phyloP scores from a whole-genome alignment of 192 early-diverging fungal genomes.

The Coemansia sp. region DNA sequence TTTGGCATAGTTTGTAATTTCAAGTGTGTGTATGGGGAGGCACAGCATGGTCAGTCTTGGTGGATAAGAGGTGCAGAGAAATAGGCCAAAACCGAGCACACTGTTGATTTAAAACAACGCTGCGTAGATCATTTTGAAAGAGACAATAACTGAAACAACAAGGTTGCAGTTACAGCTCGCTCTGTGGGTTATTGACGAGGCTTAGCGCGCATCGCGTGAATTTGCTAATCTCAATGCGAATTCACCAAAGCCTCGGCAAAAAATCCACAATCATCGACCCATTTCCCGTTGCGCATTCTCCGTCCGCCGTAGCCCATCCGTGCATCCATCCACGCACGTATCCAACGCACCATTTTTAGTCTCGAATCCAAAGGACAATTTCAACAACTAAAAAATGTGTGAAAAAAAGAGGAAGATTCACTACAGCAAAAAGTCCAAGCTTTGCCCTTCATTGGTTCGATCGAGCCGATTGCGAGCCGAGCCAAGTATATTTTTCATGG shows the following conservation, averaged over 20 bases:
- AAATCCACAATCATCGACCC: background rate
- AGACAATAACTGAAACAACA: background rate
- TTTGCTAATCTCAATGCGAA: no score
- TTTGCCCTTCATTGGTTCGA: background rate
- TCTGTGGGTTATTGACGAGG: background rate
- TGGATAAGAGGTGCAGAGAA: no score
- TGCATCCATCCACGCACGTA: slow-evolving; percentile 31
- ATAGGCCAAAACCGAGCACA: no score
- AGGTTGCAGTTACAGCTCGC: background rate
- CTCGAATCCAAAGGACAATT: slow-evolving; percentile 34
- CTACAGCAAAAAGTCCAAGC: background rate
- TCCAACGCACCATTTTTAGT: slow-evolving; percentile 52
- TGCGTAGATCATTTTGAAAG: background rate
- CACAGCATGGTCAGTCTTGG: no score
- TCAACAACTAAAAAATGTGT: slow-evolving; percentile 1
- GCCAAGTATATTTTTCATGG: background rate
- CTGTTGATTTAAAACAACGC: no score
- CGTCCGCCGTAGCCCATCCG: background rate
- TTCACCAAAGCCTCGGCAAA: background rate
- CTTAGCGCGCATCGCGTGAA: no score
- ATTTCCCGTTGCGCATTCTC: background rate
- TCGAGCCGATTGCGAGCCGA: slow-evolving; percentile 7
- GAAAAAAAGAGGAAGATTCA: slow-evolving; percentile 6
- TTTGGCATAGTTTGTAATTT: no score
- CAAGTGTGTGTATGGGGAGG: no score